Percentiles rank a stretch among this genome's conserved stretches.
phyloP scores from a whole-genome alignment of 108 stramenopile genomes.

The Fistulifera solaris region DNA sequence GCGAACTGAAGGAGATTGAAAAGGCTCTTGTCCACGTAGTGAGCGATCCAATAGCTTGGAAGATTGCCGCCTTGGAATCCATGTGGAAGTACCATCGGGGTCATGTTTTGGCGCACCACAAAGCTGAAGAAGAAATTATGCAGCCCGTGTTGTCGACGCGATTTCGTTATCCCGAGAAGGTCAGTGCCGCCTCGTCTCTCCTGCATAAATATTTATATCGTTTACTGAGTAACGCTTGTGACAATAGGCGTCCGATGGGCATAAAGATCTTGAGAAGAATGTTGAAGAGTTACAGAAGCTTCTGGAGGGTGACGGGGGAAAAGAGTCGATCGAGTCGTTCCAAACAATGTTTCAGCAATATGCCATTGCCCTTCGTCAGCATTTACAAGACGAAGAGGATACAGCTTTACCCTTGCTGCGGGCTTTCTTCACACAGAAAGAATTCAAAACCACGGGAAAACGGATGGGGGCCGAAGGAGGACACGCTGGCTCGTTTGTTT shows the following conservation, averaged over 20 bases:
- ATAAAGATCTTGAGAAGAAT: conserved; percentile 21
- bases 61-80: conserved; percentile 17
- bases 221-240: not conserved
- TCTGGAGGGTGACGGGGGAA: conserved; percentile 19
- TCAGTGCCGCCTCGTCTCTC: conserved; percentile 1
- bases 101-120: conserved; percentile 32
- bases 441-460: conserved; percentile 13
- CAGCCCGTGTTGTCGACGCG: conserved; percentile 24
- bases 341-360: conserved; percentile 14
- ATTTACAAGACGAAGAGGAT: conserved; percentile 38
- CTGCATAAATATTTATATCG: not conserved
- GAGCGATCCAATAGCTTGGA: conserved; percentile 11
- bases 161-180: conserved; percentile 29
- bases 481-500: not conserved
- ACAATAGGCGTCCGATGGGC: conserved; percentile 16
- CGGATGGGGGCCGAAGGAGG: not conserved
- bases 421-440: conserved; percentile 33
- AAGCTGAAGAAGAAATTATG: conserved; percentile 35
- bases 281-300: conserved; percentile 17
- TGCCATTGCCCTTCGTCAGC: conserved; percentile 19
- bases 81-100: conserved; percentile 20
- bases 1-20: conserved; percentile 18
- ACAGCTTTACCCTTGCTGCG: conserved; percentile 23
- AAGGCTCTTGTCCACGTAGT: conserved; percentile 12
- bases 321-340: conserved; percentile 17